A percentile compares a stretch with the other conserved stretches of the same genome.
These are phyloP conservation scores for Solanum hybrid DNA, from an alignment of 305 asterid genomes.

Conservation along the genomic window DNA sequence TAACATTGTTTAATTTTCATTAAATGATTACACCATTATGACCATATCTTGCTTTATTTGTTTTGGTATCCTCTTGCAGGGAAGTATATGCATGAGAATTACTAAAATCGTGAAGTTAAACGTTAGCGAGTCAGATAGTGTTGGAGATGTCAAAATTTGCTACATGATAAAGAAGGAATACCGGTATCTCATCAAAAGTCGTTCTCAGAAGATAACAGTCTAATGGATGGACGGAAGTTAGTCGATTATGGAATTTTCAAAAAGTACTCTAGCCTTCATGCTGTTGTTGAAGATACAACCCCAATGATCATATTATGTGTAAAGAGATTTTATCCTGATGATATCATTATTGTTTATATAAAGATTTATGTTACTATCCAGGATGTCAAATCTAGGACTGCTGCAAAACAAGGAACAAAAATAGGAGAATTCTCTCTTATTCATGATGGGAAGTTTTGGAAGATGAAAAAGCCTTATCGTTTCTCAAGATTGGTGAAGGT, in stretches of 20 bases:
- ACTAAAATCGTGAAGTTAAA: not conserved
- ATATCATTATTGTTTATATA: not conserved
- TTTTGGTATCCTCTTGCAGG: not conserved
- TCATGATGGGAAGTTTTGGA: not conserved
- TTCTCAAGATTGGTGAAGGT: not conserved
- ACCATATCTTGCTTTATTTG: not conserved
- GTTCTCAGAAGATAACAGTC: not conserved
- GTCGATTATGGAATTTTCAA: not conserved
- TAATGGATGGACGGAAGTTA: not conserved
- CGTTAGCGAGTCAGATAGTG: not conserved
- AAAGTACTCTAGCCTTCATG: not conserved
- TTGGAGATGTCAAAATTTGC: not conserved
- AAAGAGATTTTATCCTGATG: not conserved
- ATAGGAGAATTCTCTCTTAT: not conserved
- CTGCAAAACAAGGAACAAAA: not conserved
- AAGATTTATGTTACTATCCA: not conserved
- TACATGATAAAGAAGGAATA: not conserved
- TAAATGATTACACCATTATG: not conserved
- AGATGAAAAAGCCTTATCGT: slow-evolving; percentile 3
- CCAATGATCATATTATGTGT: not conserved
- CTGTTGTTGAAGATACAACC: not conserved
- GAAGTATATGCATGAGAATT: not conserved
- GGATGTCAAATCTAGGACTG: not conserved
- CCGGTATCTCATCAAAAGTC: no score
- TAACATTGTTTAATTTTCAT: not conserved